Evolutionary conservation across 2,329 filamentous ascomycete genomes (phyloP), one percentile per base, ranked within the genome.

Genomic region (Stemphylium vesicarium): DNA sequence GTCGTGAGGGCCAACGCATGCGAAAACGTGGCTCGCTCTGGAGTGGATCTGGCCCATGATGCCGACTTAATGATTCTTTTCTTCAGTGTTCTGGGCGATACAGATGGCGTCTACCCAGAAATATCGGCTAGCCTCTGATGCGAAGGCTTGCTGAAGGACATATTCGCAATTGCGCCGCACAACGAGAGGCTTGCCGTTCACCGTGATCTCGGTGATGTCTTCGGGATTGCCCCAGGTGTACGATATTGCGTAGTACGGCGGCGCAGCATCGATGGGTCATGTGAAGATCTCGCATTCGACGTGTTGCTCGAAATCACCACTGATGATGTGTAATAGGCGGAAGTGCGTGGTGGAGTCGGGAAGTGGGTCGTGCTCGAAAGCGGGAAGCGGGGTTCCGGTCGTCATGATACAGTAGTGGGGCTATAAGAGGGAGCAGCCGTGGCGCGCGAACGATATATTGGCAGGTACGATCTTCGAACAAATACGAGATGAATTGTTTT

Each of bases 291-390:
- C 33, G 13, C 48, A 50, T 31, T 44, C 48, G 16, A 50, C 33
- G 7, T 44, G 48, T 12, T 44, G 48, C 4, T 40, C 48, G 7
- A 44, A 44, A 1, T 38, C 24, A 4, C 48, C 33, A 4, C 33
- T 13, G 10, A 37, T 31, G 4, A 50, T 51, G 33, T n/a, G 18
- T 10, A 51, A 24, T 24, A 51, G 33, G 10, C 40, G 48, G 33
- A 51, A 51, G 10, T 45, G 33, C 11, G 48, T 44, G 0, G 33
- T 18, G 6, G 35, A 41, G 24, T 38, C 48, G 32, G 24, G 40
- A 32, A 50, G 39, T 32, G 48, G 39, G 38, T 50, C 39, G 48
- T 50, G 48, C 16, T 43, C 16, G 10, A 50, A 50, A 10, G 39
- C 31, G 39, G 39, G 33, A 15, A 9, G 33, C 18, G 48, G 32